Conservation (phyloP, 2,329 filamentous ascomycete species). For the Calonectria montana region DNA sequence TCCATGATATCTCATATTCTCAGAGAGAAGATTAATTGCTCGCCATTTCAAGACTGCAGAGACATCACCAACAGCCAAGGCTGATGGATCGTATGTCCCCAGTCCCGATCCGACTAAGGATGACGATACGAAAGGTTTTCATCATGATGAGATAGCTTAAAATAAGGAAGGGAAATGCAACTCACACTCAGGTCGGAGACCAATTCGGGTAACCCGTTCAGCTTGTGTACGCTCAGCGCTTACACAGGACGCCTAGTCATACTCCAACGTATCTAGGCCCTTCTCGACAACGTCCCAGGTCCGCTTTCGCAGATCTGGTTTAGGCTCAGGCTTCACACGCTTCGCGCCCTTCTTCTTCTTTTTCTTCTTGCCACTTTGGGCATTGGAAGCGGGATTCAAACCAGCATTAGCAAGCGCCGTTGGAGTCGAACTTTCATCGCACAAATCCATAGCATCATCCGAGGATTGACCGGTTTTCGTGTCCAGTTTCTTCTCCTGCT, state of each 20-base stretch:
- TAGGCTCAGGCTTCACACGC: conserved; percentile 57
- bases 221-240: not conserved
- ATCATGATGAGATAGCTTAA: conserved; percentile 69
- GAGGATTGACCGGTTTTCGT: conserved; percentile 19
- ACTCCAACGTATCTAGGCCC: conserved; percentile 70
- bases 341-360: conserved; percentile 53
- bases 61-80: conserved; percentile 45
- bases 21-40: conserved; percentile 69
- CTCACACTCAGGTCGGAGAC: conserved; percentile 23
- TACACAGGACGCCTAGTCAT: conserved; percentile 54
- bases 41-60: conserved; percentile 55
- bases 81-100: conserved; percentile 48
- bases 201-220: not conserved
- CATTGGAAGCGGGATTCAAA: conserved; percentile 23
- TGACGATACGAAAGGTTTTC: conserved; percentile 88
- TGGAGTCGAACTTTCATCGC: conserved; percentile 17
- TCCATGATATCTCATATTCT: conserved; percentile 37
- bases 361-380: conserved; percentile 40
- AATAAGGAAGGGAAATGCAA: conserved; percentile 5
- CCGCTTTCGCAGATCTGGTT: conserved; percentile 72
- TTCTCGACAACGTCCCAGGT: conserved; percentile 75
- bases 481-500: conserved; percentile 50
- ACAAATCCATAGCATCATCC: conserved; percentile 28
- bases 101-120: conserved; percentile 84
- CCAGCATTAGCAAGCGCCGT: conserved; percentile 20